phyloP scores from a whole-genome alignment of 257 asterid species.

The Plantago elongata region DNA sequence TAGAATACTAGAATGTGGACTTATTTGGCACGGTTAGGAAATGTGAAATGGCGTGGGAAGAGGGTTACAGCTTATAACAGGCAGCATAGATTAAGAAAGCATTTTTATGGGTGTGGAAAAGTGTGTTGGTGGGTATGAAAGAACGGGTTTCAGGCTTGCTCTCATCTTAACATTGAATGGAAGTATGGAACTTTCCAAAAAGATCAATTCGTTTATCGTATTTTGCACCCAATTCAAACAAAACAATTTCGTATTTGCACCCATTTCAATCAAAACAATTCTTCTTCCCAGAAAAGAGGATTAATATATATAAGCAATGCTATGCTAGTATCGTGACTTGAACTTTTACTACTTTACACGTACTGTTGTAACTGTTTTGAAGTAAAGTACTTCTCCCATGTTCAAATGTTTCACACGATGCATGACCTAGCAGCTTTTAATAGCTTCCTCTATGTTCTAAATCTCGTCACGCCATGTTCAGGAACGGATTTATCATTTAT shows the following conservation, averaged over 20 bases:
- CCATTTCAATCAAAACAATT: neutral
- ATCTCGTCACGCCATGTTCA: no score
- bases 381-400: neutral
- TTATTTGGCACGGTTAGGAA: no score
- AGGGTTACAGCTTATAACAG: neutral
- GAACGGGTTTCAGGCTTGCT: conserved; percentile 2
- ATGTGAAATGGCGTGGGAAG: no score
- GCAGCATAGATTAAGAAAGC: neutral
- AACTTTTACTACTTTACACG: conserved; percentile 21
- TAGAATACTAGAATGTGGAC: no score
- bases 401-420: conserved; percentile 3
- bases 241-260: conserved; percentile 2
- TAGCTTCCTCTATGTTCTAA: neutral
- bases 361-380: neutral
- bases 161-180: conserved; percentile 6
- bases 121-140: conserved; percentile 3
- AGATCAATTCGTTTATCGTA: neutral
- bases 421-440: neutral
- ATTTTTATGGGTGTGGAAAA: neutral
- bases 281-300: no score
- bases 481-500: no score
- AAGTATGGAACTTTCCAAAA: conserved; percentile 9
- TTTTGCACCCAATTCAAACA: conserved; percentile 3
- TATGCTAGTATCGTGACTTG: conserved; percentile 17
- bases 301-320: neutral